Percentiles rank a stretch among this genome's conserved stretches.
Conservation (phyloP, 192 early-diverging fungal genomes). For the Backusella australiensis region DNA sequence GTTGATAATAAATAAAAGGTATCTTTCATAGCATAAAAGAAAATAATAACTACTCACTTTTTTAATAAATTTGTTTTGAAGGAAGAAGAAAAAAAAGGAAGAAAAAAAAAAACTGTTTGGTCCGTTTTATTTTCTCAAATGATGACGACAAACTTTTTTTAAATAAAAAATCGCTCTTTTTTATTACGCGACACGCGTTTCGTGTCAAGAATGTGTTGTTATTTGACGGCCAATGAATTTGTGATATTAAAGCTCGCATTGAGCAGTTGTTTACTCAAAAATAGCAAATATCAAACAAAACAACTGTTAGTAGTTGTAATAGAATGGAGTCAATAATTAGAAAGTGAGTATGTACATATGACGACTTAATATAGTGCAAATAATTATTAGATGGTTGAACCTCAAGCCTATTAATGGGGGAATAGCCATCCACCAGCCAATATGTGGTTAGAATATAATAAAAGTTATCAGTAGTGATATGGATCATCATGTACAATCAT, state of each 20-base stretch:
- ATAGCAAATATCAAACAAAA: not conserved
- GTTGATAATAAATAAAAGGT: not conserved
- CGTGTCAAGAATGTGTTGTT: not conserved
- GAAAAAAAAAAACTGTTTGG: not conserved
- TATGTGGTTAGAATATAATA: not conserved
- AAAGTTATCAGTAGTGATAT: not conserved
- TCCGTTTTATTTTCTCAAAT: not conserved
- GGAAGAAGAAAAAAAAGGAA: not conserved
- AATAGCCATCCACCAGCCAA: not conserved
- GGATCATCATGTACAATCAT: not conserved
- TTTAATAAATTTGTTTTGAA: not conserved
- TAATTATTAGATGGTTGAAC: not conserved
- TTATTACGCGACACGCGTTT: constrained; percentile 3
- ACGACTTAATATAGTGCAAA: not conserved
- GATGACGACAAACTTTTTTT: constrained; percentile 5
- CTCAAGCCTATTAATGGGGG: not conserved
- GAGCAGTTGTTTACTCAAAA: not conserved
- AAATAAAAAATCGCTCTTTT: not conserved
- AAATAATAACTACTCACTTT: not conserved
- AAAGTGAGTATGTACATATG: too few species aligned
- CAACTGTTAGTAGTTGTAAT: not conserved
- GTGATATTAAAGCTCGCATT: not conserved
- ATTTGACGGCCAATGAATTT: not conserved
- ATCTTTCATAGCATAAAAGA: not conserved
- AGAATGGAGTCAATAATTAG: not conserved